phyloP scores from a whole-genome alignment of 2,329 filamentous ascomycete genomes.

The Calonectria naviculata region DNA sequence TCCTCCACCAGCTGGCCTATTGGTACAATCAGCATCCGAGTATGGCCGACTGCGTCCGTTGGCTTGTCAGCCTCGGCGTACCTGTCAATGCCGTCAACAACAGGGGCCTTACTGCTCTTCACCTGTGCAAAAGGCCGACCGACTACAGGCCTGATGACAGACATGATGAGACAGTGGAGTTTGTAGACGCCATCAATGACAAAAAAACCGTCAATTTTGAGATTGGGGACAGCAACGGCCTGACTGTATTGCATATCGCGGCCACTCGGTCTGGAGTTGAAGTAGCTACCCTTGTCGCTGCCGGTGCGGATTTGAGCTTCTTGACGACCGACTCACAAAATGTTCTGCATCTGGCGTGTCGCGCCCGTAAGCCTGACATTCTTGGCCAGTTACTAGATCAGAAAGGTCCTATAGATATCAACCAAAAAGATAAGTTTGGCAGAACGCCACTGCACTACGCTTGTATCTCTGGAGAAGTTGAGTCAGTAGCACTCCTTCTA shows the following conservation, averaged over 20 bases:
- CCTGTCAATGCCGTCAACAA: conserved; percentile 31
- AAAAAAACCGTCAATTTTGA: conserved; percentile 14
- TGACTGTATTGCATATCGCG: conserved; percentile 30
- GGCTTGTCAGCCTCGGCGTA: conserved; percentile 27
- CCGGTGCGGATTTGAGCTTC: conserved; percentile 11
- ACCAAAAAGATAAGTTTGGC: conserved; percentile 25
- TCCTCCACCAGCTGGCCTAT: conserved; percentile 26
- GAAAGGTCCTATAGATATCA: background rate
- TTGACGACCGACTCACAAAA: conserved; percentile 30
- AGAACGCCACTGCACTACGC: conserved; percentile 35
- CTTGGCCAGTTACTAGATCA: conserved; percentile 20
- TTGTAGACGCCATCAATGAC: conserved; percentile 21
- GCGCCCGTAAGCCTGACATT: conserved; percentile 25
- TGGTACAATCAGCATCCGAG: background rate
- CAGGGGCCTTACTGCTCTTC: conserved; percentile 26
- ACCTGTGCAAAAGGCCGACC: conserved; percentile 9
- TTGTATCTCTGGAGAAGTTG: conserved; percentile 30
- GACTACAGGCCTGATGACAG: no score
- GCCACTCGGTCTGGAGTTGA: conserved; percentile 22
- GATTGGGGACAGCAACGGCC: conserved; percentile 23
- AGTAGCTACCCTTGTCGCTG: conserved; percentile 10
- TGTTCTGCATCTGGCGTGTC: conserved; percentile 31
- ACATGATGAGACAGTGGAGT: background rate
- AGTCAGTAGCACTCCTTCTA: conserved; percentile 28
- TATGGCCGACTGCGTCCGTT: background rate